Evolutionary conservation across 2,329 filamentous ascomycete genomes (phyloP).

Genomic region (Pseudocercospora pini-densiflorae): DNA sequence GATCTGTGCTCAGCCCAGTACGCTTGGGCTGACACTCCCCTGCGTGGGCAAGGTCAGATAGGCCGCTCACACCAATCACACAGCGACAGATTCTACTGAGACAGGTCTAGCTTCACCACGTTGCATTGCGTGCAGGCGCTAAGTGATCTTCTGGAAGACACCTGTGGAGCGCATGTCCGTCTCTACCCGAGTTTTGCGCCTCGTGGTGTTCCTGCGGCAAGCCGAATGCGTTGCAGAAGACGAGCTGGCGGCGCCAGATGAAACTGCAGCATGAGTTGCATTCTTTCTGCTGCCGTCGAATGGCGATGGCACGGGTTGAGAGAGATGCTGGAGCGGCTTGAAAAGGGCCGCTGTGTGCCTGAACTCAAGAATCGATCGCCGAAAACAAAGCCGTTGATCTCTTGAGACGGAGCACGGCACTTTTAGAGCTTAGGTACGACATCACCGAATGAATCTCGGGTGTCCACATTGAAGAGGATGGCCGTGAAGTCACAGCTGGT

Average conservation of each 20-base stretch:
- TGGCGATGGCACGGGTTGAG: neutral
- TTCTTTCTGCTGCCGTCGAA: neutral
- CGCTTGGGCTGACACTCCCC: neutral
- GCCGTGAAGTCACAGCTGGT: neutral
- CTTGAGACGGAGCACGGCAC: constrained; percentile 7
- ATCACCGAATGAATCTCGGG: neutral
- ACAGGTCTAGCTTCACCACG: constrained; percentile 1
- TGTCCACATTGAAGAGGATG: neutral
- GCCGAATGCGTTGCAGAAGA: neutral
- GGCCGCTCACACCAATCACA: neutral
- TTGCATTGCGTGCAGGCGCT: constrained; percentile 8
- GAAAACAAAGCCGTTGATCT: constrained; percentile 8
- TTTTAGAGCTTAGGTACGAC: constrained; percentile 7
- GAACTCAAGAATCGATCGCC: constrained; percentile 1
- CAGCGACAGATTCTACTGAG: neutral
- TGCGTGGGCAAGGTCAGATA: neutral
- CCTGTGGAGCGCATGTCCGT: constrained; percentile 2
- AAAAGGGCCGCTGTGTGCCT: neutral
- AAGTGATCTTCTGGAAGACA: constrained; percentile 2
- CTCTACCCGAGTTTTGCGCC: constrained; percentile 1
- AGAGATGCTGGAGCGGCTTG: neutral
- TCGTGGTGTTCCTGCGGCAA: constrained; percentile 3
- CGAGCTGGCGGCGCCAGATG: constrained; percentile 3
- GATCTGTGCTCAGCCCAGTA: neutral
- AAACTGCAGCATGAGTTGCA: neutral